Conservation (phyloP, 75 land plant species). For the Larix kaempferi region DNA sequence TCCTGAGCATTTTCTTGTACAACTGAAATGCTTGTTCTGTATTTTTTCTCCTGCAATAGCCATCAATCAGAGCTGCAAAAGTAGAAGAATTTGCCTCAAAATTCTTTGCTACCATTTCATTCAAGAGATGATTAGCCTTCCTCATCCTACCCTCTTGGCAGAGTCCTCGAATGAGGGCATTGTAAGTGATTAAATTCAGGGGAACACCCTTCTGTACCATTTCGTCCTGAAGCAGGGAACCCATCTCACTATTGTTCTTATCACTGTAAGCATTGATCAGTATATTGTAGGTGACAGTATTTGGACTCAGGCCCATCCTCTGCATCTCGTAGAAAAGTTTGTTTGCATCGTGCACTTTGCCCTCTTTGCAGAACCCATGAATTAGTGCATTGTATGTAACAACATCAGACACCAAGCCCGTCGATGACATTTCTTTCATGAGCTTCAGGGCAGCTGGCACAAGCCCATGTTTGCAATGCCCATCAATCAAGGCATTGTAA, state of each 20-base stretch:
- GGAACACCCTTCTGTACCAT: conserved; percentile 45
- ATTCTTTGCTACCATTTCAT: conserved; percentile 32
- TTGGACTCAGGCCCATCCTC: conserved; percentile 30
- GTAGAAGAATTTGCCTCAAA: conserved; percentile 50
- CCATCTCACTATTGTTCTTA: conserved; percentile 40
- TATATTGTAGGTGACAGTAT: conserved; percentile 52
- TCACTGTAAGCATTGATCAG: conserved; percentile 51
- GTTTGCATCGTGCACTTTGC: conserved; percentile 51
- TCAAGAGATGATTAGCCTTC: conserved; percentile 46
- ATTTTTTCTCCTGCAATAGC: conserved; percentile 55
- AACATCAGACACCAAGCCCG: conserved; percentile 39
- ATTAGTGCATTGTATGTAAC: conserved; percentile 53
- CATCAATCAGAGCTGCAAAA: conserved; percentile 50
- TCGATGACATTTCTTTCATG: conserved; percentile 33
- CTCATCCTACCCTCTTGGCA: conserved; percentile 69
- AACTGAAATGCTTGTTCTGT: conserved; percentile 47
- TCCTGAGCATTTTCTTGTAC: conserved; percentile 49
- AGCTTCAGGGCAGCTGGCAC: conserved; percentile 44
- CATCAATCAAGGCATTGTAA: conserved; percentile 52
- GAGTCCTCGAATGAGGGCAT: conserved; percentile 55
- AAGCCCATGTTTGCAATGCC: conserved; percentile 49
- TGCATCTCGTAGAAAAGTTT: conserved; percentile 54
- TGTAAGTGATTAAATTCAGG: conserved; percentile 52
- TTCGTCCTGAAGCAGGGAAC: conserved; percentile 42
- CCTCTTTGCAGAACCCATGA: conserved; percentile 53